Evolutionary conservation across 1,284 basidiomycete genomes (phyloP), one percentile per base, ranked within the genome.

Genomic region (Ganoderma resinaceum): DNA sequence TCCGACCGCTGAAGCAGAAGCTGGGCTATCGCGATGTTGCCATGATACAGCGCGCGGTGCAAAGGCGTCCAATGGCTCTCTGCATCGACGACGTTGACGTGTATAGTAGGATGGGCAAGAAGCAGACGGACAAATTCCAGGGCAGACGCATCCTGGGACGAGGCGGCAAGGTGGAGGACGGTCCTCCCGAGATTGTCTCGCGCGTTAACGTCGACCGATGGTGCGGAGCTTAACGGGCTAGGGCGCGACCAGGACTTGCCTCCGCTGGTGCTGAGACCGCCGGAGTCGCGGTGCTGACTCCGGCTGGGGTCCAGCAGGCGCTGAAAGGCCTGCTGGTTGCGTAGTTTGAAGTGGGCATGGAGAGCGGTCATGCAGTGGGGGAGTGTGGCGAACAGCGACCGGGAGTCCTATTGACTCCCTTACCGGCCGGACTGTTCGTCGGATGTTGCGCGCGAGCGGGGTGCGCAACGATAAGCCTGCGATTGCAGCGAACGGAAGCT

Each of bases 41-140:
- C 96, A 37, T 85, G 81, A 78, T 98, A 99, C 68, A 99, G 81
- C 0, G 97, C 95, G 60, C 96, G 86, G 78, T 99, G 98, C 26
- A 99, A 84, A 2, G 97, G 88, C 0, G 96, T 98, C 92, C 96
- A 99, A 66, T 93, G 91, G 70, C 88, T 95, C 84, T 98, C 97
- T 65, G 79, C 80, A 79, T 99, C 97, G 67, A 86, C 83, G 8
- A 94, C 72, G 74, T 99, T 99, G 77, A 96, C 88, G 70, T 95
- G 92, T 77, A 97, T 84, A 33, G 83, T 82, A 1, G 94, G 91
- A 74, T 95, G 91, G 12, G 89, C 87, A 62, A 99, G 85, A n/a
- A 99, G 83, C 62, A 94, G 84, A 61, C 90, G 85, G 62, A 96
- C 88, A 79, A 94, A 99, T 76, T 96, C 93, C 72, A 94, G 80